These are phyloP conservation scores for Wickerhamomyces silvicola DNA, from an alignment of 805 yeast species.

Conservation along the genomic window DNA sequence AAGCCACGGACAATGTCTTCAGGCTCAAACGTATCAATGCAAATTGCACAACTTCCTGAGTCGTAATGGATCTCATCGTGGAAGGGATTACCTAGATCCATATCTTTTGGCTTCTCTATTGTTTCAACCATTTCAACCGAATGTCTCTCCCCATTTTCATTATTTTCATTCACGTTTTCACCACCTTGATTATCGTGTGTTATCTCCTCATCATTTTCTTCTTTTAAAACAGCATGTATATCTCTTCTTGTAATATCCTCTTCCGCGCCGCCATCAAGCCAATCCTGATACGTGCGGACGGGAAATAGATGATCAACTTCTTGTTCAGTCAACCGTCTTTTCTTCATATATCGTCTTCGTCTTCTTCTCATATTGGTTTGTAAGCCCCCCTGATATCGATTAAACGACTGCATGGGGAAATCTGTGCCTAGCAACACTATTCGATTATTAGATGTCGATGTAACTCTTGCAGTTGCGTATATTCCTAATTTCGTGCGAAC, in stretches of 20 bases:
- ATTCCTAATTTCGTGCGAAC: conserved; percentile 52
- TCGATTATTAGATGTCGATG: conserved; percentile 9
- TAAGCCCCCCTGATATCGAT: conserved; percentile 13
- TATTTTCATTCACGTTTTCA: conserved; percentile 3
- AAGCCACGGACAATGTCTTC: conserved; percentile 65
- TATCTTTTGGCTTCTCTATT: background rate
- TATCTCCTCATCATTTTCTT: conserved; percentile 18
- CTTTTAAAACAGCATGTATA: conserved; percentile 37
- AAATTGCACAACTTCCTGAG: conserved; percentile 73
- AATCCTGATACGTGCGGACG: conserved; percentile 45
- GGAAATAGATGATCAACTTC: conserved; percentile 63
- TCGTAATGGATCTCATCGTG: conserved; percentile 38
- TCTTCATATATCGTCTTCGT: conserved; percentile 38
- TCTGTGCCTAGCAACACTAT: conserved; percentile 18
- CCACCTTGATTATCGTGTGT: background rate
- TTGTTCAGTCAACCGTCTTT: conserved; percentile 44
- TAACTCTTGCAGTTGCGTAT: conserved; percentile 24
- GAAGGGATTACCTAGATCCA: conserved; percentile 18
- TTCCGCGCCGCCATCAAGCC: conserved; percentile 59
- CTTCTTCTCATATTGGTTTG: conserved; percentile 23
- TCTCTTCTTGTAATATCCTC: conserved; percentile 39
- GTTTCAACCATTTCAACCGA: background rate
- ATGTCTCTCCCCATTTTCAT: background rate
- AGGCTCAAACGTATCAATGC: conserved; percentile 59
- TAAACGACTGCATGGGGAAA: conserved; percentile 19